Percentiles rank a stretch among this genome's conserved stretches.
These are phyloP conservation scores for Colletotrichum filicis DNA, from an alignment of 2,329 filamentous ascomycete species.

Conservation along the genomic window DNA sequence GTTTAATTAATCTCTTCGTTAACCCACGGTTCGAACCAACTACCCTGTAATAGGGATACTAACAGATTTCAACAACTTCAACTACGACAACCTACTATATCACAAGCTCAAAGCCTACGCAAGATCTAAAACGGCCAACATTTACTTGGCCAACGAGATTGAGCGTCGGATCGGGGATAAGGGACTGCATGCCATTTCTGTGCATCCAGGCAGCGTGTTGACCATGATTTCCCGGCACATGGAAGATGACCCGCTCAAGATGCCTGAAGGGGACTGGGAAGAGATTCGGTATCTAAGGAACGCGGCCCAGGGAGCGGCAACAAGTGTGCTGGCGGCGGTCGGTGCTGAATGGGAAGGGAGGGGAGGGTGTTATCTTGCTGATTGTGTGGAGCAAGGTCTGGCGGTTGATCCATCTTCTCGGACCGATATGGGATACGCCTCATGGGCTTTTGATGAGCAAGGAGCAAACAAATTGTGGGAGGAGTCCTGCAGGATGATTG, in stretches of 20 bases:
- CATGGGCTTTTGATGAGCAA: too few species aligned
- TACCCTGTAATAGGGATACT: too few species aligned
- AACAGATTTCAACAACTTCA: slow-evolving; percentile 45
- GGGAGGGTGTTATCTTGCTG: neutral
- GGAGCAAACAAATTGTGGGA: too few species aligned
- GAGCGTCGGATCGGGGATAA: slow-evolving; percentile 45
- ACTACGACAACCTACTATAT: slow-evolving; percentile 35
- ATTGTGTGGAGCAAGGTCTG: neutral
- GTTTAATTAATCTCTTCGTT: too few species aligned
- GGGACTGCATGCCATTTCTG: too few species aligned
- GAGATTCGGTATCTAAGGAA: neutral
- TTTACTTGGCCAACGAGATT: slow-evolving; percentile 61
- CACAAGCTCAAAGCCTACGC: slow-evolving; percentile 50
- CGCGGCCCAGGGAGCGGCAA: neutral
- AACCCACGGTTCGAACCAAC: too few species aligned
- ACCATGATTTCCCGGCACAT: neutral
- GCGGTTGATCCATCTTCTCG: too few species aligned
- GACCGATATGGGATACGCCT: too few species aligned
- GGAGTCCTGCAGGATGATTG: too few species aligned
- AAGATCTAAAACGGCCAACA: slow-evolving; percentile 60
- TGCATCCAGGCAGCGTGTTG: neutral
- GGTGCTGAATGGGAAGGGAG: neutral
- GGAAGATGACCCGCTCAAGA: too few species aligned
- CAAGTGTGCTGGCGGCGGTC: neutral
- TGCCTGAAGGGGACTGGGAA: neutral